Evolutionary conservation across 148 eudicot species (phyloP), one percentile per base, ranked within the genome.

Genomic region (Fagopyrum homotropicum): DNA sequence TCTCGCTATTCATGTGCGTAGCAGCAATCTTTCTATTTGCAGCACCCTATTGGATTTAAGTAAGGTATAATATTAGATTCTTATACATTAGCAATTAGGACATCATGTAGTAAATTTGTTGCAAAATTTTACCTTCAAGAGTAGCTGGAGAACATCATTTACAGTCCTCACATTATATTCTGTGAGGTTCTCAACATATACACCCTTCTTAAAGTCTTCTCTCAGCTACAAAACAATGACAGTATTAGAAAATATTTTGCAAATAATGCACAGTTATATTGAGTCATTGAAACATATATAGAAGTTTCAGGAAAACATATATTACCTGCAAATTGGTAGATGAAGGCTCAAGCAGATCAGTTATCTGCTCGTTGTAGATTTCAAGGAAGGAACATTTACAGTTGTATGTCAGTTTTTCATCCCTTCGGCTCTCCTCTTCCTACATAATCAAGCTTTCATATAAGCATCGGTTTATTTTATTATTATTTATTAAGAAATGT

Each of bases 291-390:
- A 35, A 35, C 40, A 16, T 44, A 22, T 45, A 75, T n/a, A 60
- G 17, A 43, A 75, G 43, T 4, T 17, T 10, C 40, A 6, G 45
- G 29, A 52, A 45, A 52, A 7, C 51, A 35, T 47, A 46, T 56
- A 52, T 73, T 81, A 89, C 93, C 77, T 85, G 93, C 72, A 89
- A 79, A 80, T 89, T 89, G 61, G 76, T 85, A 7, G 90, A 87
- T 59, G 89, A 83, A 61, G 93, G 93, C 56, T 89, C 93, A 26
- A 89, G 79, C 72, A 89, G 90, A 72, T 89, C 93, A 16, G 93
- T 87, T 77, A 89, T 87, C 76, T 89, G 90, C 78, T 89, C 93
- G 78, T 89, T 89, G 79, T 89, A 89, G 80, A 89, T 89, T 85
- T 89, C 93, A 9, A 89, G 80, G 72, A 89, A 89, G 59, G 93